Evolutionary conservation across 2,329 filamentous ascomycete genomes (phyloP).

Genomic region (Claviceps africana): DNA sequence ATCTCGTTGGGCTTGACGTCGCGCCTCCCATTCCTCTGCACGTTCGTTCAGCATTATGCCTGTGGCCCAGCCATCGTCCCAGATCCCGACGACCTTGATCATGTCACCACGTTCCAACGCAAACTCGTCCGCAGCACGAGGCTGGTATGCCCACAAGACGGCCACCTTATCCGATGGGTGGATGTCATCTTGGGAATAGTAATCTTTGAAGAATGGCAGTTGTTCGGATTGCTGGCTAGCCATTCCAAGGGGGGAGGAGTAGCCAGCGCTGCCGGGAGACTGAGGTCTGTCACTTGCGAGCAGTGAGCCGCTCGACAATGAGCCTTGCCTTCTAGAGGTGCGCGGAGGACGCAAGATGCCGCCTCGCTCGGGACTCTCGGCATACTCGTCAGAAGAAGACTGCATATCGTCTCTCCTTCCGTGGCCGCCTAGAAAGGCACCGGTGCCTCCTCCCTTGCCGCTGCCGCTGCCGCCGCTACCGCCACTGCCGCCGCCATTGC

Average conservation of each 20-base stretch:
- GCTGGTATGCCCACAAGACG: constrained; percentile 92
- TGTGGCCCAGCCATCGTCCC: constrained; percentile 98
- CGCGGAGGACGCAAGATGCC: constrained; percentile 45
- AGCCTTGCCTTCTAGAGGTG: constrained; percentile 61
- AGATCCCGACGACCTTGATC: constrained; percentile 95
- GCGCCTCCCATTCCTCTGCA: constrained; percentile 78
- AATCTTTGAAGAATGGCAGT: constrained; percentile 92
- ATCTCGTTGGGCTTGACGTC: constrained; percentile 67
- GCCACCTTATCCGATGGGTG: constrained; percentile 81
- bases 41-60: constrained; percentile 70
- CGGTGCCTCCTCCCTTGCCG: constrained; percentile 23
- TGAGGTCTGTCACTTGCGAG: constrained; percentile 56
- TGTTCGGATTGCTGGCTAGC: constrained; percentile 91
- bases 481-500: constrained; percentile 25
- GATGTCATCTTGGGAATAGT: constrained; percentile 95
- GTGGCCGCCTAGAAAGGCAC: constrained; percentile 29
- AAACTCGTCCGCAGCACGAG: constrained; percentile 86
- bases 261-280: constrained; percentile 59
- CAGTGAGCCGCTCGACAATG: constrained; percentile 71
- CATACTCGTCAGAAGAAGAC: constrained; percentile 60
- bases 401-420: constrained; percentile 37
- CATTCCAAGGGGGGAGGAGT: constrained; percentile 73
- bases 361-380: constrained; percentile 51
- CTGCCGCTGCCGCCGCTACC: no score
- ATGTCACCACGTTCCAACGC: constrained; percentile 88